Percentiles rank a stretch among this genome's conserved stretches.
phyloP scores from a whole-genome alignment of 768 basidiomycete species.

The Amanita muscaria region DNA sequence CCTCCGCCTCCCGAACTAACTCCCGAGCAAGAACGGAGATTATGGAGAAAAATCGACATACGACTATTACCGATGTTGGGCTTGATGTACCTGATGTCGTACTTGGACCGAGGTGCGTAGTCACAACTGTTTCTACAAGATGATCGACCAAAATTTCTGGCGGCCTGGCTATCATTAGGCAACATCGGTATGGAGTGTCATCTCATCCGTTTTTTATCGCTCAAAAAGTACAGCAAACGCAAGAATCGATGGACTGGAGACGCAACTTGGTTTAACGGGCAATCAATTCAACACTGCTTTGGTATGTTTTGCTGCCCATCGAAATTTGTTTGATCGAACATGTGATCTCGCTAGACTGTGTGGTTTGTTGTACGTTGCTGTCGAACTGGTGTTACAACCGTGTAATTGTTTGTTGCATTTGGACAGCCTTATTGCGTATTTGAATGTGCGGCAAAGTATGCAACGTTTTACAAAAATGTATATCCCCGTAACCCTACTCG shows the following conservation, averaged over 20 bases:
- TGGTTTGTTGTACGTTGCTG: conserved; percentile 50
- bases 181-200: conserved; percentile 39
- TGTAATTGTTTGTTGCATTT: conserved; percentile 1
- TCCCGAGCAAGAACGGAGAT: conserved; percentile 37
- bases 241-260: conserved; percentile 51
- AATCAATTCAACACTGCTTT: conserved; percentile 60
- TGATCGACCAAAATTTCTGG: background rate
- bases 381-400: too few species aligned
- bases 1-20: conserved; percentile 39
- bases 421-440: conserved; percentile 49
- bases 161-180: conserved; percentile 25
- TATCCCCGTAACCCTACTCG: too few species aligned
- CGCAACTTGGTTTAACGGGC: conserved; percentile 46
- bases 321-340: background rate
- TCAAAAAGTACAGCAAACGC: conserved; percentile 43
- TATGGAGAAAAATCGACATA: conserved; percentile 53
- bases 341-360: conserved; percentile 42
- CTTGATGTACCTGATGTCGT: conserved; percentile 54
- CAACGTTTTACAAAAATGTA: too few species aligned
- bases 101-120: conserved; percentile 54
- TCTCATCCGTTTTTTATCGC: background rate
- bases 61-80: conserved; percentile 50
- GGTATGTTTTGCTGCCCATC: conserved; percentile 24
- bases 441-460: conserved; percentile 68
- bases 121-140: too few species aligned